These are phyloP conservation scores for Phytophthora lateralis DNA, from an alignment of 352 stramenopile genomes.

Conservation along the genomic window DNA sequence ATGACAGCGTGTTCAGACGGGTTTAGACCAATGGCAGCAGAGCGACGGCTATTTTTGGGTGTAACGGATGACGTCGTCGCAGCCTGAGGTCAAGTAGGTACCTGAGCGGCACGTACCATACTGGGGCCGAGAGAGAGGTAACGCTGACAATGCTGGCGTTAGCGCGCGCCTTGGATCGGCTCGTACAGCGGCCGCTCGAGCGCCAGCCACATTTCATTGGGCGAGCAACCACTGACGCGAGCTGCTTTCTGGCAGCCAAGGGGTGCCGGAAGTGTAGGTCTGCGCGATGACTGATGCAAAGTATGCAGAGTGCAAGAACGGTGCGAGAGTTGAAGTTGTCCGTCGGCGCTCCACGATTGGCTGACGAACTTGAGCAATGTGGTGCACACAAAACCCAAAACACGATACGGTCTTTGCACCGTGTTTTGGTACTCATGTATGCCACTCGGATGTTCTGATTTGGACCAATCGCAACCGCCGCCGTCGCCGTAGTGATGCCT, in stretches of 20 bases:
- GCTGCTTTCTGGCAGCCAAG: conserved; percentile 20
- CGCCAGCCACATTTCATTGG: conserved; percentile 9
- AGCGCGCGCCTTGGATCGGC: background rate
- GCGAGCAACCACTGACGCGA: conserved; percentile 7
- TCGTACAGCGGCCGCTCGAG: conserved; percentile 7
- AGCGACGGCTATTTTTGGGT: conserved; percentile 23
- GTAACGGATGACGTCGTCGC: conserved; percentile 26
- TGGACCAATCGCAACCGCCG: conserved; percentile 8
- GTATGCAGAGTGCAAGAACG: conserved; percentile 1
- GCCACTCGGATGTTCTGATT: background rate
- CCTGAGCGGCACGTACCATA: background rate
- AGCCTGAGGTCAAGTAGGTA: conserved; percentile 5
- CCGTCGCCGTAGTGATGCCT: background rate
- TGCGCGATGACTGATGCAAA: background rate
- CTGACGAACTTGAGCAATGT: conserved; percentile 9
- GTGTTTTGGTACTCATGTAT: conserved; percentile 2
- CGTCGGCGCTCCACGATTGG: conserved; percentile 5
- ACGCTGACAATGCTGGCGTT: background rate
- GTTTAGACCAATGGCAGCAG: conserved; percentile 12
- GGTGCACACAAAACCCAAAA: background rate
- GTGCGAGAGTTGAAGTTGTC: conserved; percentile 16
- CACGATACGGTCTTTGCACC: background rate
- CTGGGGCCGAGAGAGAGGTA: background rate
- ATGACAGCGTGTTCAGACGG: background rate
- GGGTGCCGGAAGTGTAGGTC: conserved; percentile 14